Evolutionary conservation across 2,329 filamentous ascomycete species (phyloP), one percentile per base, ranked within the genome.

Genomic region (Ilyonectria destructans): DNA sequence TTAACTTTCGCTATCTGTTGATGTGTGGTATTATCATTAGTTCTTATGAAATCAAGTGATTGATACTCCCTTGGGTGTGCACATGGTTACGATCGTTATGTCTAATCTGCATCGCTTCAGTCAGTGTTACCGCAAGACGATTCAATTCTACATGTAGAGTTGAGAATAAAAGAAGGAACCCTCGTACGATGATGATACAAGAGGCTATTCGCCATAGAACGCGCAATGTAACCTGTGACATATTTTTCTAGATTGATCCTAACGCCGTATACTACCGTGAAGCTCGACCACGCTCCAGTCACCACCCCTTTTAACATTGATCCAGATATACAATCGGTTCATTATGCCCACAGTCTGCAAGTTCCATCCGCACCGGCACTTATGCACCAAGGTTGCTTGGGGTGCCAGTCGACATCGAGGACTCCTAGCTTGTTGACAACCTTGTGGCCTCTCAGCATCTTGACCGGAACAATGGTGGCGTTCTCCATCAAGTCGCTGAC

Each of bases 351-450:
- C 79, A 99, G 83, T 77, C 96, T 91, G 82, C 94, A 93, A 15
- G 93, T 97, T 48, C 96, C 96, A 85, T 99, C 96, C 1, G 96
- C 95, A 74, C 96, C 96, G 54, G 95, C 96, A 85, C 93, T 97
- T 60, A 97, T 91, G 82, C 93, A 92, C 96, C 96, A 98, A 2
- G 96, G 94, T 82, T 98, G 94, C 71, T 89, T 90, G 6, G 95
- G 94, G 85, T 99, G 96, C 97, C 97, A 99, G 78, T 97, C 94
- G 31, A 99, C 85, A 80, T 97, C 96, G 86, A 98, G 87, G 17
- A 98, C 95, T 72, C 96, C 96, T 65, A 99, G 83, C 73, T 95
- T 92, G 78, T 90, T 92, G 78, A 93, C 92, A 3, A 98, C 91
- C 82, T 92, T 93, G 83, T 99, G 96, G 1, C 96, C 96, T 77